A percentile compares a stretch with the other conserved stretches of the same genome.
These are phyloP conservation scores for Vitis rotundifolia DNA, from an alignment of 164 flowering plant genomes.

Conservation along the genomic window DNA sequence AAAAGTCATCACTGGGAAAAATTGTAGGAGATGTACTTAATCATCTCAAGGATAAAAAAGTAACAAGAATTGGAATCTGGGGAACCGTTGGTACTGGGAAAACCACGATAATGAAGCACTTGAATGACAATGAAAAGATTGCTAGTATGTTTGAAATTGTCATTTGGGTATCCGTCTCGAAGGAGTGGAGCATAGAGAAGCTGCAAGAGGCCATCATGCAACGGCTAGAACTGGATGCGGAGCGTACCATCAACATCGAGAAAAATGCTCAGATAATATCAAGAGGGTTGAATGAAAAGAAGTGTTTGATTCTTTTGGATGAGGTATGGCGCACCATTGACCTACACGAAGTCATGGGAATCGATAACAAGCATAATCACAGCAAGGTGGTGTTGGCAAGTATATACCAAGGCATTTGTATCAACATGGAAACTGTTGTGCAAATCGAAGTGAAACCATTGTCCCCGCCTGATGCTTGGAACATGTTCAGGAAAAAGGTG, in stretches of 20 bases:
- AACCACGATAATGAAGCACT: slow-evolving; percentile 20
- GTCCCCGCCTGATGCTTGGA: slow-evolving; percentile 24
- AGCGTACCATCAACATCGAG: neutral
- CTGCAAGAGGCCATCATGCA: slow-evolving; percentile 12
- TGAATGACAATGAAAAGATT: slow-evolving; percentile 12
- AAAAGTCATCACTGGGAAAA: neutral
- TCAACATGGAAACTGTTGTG: slow-evolving; percentile 7
- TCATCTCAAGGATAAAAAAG: neutral
- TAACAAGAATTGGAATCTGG: slow-evolving; percentile 20
- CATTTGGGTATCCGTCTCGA: slow-evolving; percentile 22
- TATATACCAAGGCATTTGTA: slow-evolving; percentile 2
- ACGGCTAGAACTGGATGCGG: slow-evolving; percentile 7
- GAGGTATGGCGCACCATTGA: slow-evolving; percentile 13
- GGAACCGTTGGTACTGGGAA: slow-evolving; percentile 32
- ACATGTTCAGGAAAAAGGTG: slow-evolving; percentile 16
- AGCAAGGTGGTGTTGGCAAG: slow-evolving; percentile 27
- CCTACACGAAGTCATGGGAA: slow-evolving; percentile 15
- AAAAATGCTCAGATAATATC: slow-evolving; percentile 5
- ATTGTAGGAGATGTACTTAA: slow-evolving; percentile 8
- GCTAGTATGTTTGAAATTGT: slow-evolving; percentile 25
- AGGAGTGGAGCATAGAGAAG: slow-evolving; percentile 4
- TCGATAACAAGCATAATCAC: neutral
- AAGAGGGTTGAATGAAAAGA: slow-evolving; percentile 6
- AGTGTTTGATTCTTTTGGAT: slow-evolving; percentile 33
- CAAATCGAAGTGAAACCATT: slow-evolving; percentile 10